Evolutionary conservation across 768 basidiomycete genomes (phyloP).

Genomic region (Tulasnella sp.): DNA sequence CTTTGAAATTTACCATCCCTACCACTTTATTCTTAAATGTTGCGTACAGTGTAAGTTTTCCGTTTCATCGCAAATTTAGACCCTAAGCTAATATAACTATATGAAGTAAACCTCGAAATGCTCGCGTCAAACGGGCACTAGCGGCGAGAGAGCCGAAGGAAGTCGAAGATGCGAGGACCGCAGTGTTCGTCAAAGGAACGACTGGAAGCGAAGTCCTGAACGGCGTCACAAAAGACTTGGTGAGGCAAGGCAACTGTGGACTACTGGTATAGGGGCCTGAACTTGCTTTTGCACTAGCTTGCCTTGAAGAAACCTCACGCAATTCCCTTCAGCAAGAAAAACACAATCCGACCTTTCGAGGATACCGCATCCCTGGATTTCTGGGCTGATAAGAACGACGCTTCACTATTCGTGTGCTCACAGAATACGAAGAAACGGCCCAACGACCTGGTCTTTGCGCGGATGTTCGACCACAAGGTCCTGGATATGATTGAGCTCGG

Average conservation of each 20-base stretch:
- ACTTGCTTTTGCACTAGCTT: constrained; percentile 37
- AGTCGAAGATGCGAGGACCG: constrained; percentile 70
- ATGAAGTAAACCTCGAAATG: constrained; percentile 86
- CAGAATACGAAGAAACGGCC: constrained; percentile 93
- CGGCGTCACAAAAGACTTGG: constrained; percentile 78
- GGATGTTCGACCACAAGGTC: constrained; percentile 76
- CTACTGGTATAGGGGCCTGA: not conserved
- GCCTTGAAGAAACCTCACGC: constrained; percentile 84
- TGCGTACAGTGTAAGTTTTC: not conserved
- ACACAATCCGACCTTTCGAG: constrained; percentile 84
- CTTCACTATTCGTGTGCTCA: constrained; percentile 79
- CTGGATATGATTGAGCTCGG: constrained; percentile 95
- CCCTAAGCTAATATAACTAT: not conserved
- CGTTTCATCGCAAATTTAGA: not conserved
- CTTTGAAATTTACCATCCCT: not conserved
- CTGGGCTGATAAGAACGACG: constrained; percentile 91
- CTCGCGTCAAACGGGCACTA: constrained; percentile 80
- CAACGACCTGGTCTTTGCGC: constrained; percentile 68
- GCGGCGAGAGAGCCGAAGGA: constrained; percentile 83
- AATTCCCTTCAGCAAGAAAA: constrained; percentile 91
- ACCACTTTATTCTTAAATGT: not conserved
- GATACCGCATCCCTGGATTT: constrained; percentile 74
- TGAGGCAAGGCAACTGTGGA: constrained; percentile 29
- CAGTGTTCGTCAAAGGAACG: constrained; percentile 82
- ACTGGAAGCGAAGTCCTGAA: constrained; percentile 74